phyloP scores from a whole-genome alignment of 352 stramenopile genomes.

The Pythium phragmiticola region DNA sequence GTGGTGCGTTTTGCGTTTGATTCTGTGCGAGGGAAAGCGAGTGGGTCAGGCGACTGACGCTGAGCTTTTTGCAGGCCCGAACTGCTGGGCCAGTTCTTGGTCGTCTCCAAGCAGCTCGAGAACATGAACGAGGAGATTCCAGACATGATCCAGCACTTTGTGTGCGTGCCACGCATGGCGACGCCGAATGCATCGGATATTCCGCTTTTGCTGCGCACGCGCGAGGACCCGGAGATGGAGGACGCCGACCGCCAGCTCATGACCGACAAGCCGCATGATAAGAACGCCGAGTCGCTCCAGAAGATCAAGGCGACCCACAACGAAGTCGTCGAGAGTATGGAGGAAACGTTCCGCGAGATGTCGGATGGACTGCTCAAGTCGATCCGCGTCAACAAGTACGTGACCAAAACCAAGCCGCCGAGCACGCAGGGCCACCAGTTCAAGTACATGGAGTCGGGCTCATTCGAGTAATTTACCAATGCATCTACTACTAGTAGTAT shows the following conservation, averaged over 20 bases:
- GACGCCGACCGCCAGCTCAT: constrained; percentile 76
- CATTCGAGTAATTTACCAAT: constrained; percentile 45
- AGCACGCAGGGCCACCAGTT: constrained; percentile 79
- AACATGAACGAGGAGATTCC: constrained; percentile 89
- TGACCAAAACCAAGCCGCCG: constrained; percentile 73
- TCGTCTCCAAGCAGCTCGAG: constrained; percentile 85
- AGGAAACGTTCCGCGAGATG: constrained; percentile 85
- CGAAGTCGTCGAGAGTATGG: constrained; percentile 70
- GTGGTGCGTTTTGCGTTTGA: constrained; percentile 37
- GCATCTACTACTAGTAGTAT: constrained; percentile 1
- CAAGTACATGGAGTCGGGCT: constrained; percentile 86
- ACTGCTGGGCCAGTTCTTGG: constrained; percentile 83
- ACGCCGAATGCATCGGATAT: constrained; percentile 78
- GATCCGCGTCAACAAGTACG: constrained; percentile 85
- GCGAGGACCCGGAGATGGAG: constrained; percentile 85
- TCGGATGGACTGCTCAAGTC: constrained; percentile 81
- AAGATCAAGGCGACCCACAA: constrained; percentile 68
- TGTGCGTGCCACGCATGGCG: constrained; percentile 79
- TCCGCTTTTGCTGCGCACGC: constrained; percentile 72
- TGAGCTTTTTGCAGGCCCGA: constrained; percentile 74
- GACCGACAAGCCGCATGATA: constrained; percentile 60
- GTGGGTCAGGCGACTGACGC: neutral
- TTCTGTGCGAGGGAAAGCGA: neutral
- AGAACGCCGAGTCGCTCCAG: constrained; percentile 63
- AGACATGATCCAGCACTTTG: constrained; percentile 83